Base-by-base conservation (phyloP, 352 stramenopile species). In the Globisporangium nunn region DNA sequence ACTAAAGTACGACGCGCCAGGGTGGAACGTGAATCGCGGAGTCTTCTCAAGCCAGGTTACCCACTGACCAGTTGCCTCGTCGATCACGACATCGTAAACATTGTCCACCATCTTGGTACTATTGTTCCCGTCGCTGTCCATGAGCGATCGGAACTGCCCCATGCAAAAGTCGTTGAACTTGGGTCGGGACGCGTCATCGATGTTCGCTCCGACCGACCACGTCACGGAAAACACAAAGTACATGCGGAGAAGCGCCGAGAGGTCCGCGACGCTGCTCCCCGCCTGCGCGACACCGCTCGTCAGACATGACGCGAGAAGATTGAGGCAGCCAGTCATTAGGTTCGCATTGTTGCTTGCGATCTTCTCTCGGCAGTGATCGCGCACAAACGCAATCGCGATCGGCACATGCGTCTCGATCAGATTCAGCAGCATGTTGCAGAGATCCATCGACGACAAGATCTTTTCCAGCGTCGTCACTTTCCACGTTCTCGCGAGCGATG, bases 151-250 rank as follows among this genome's bases (percentile, higher is more conserved):
- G 45, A 96, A 85, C 40, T 91, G 72, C 0, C 68, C 63, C 61
- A 92, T 84, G 45, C 83, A 96, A 23, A 90, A 97, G 35, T 95
- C 80, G 44, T 93, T 91, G 58, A 97, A 97, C 53, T 79, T 86
- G 14, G 75, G 56, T 0, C 85, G 74, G 0, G 79, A 93, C 18
- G 70, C 67, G 56, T 96, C 88, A 43, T 93, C 82, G 44, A 96
- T 85, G 59, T 96, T 96, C 10, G 80, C 88, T 14, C 86, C 87
- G 1, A 96, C 72, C 1, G 81, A 91, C 85, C 85, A 95, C 6
- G 83, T 87, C 10, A 93, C 73, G 2, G 80, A 59, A 49, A 95
- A 95, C n/a, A 93, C 75, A 58, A 95, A 95, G 55, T 94, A 91
- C 84, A 93, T 94, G 5, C 75, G 68, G n/a, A 91, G 51, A 31